Conservation (phyloP, 2,329 filamentous ascomycete genomes). For the Blumeria hordei region DNA sequence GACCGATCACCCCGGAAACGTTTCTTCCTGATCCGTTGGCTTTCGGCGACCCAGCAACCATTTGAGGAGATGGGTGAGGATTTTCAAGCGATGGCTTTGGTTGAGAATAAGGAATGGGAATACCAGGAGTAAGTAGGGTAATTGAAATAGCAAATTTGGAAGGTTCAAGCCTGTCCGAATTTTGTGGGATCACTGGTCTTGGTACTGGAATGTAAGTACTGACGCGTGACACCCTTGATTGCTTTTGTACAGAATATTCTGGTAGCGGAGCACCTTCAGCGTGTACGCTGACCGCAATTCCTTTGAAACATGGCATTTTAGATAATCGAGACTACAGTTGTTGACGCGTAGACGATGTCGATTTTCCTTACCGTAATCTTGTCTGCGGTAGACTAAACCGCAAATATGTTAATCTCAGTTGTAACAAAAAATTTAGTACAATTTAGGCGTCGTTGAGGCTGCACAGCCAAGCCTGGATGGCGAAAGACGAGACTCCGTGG, state of each 20-base stretch:
- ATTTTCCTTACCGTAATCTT: no score
- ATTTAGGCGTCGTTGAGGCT: no score
- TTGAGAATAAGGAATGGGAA: slow-evolving; percentile 78
- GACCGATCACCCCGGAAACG: slow-evolving; percentile 35
- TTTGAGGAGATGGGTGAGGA: slow-evolving; percentile 58
- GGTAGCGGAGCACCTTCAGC: slow-evolving; percentile 54
- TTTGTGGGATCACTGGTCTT: slow-evolving; percentile 47
- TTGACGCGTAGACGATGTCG: no score
- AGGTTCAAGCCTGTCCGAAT: slow-evolving; percentile 58
- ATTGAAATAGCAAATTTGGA: slow-evolving; percentile 97
- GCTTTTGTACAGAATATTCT: slow-evolving; percentile 86
- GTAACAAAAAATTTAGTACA: no score
- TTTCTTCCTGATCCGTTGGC: slow-evolving; percentile 25
- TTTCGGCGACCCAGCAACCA: slow-evolving; percentile 47
- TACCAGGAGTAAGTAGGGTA: slow-evolving; percentile 68
- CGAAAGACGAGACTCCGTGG: no score
- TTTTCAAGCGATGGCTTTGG: slow-evolving; percentile 56
- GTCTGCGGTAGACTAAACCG: no score
- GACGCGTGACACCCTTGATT: slow-evolving; percentile 75
- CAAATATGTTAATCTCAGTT: no score
- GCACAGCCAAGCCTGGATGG: no score
- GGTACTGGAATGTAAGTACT: slow-evolving; percentile 95
- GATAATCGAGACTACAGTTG: background rate
- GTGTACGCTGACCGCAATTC: slow-evolving; percentile 94
- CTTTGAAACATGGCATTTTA: slow-evolving; percentile 88